These are phyloP conservation scores for Suillus placidus DNA, from an alignment of 768 basidiomycete species.

Conservation along the genomic window DNA sequence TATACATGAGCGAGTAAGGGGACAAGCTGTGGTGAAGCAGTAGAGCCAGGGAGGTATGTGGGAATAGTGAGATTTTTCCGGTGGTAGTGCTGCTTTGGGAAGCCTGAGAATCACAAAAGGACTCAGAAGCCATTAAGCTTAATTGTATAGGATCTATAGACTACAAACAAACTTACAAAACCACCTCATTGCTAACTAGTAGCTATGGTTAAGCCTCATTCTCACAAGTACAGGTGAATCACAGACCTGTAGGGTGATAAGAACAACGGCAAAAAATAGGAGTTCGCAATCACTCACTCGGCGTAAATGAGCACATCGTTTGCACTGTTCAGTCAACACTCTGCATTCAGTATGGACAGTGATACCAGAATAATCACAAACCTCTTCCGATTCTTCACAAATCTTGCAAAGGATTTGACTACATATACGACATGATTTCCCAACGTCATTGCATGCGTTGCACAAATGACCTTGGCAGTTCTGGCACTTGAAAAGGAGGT, in stretches of 20 bases:
- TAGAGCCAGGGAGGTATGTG: too few species aligned
- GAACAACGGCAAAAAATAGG: background rate
- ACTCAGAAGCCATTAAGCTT: too few species aligned
- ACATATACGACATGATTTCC: background rate
- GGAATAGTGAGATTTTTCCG: too few species aligned
- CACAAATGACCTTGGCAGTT: background rate
- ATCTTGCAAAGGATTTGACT: background rate
- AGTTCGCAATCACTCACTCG: background rate
- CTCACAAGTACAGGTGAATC: too few species aligned
- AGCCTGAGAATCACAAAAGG: too few species aligned
- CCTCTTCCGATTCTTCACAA: background rate
- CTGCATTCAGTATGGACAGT: background rate
- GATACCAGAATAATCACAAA: background rate
- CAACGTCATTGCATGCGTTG: background rate
- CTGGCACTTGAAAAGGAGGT: background rate
- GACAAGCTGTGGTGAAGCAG: too few species aligned
- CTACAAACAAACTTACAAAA: too few species aligned
- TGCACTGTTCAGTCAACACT: background rate
- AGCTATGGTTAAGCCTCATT: too few species aligned
- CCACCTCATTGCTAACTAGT: too few species aligned
- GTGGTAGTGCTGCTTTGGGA: too few species aligned
- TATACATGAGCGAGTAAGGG: too few species aligned
- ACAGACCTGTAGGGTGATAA: background rate
- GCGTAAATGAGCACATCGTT: background rate
- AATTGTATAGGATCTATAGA: too few species aligned